A percentile compares a stretch with the other conserved stretches of the same genome.
Conservation (phyloP, 495 filamentous ascomycete genomes). For the Penicillium nucicola region DNA sequence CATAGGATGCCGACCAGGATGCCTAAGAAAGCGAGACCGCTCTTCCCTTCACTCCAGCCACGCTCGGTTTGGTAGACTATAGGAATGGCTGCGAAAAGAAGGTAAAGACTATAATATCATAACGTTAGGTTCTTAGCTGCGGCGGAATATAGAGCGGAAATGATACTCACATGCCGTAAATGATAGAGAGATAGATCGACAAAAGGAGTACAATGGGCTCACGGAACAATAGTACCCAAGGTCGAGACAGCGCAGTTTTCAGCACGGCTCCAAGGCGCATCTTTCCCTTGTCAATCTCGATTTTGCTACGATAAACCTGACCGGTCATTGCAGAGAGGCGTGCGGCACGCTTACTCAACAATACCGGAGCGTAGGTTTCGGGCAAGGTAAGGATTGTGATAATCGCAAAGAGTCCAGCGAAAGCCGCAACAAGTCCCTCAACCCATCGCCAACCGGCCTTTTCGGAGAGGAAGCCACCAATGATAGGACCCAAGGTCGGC, state of each 20-base stretch:
- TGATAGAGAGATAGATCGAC: slow-evolving; percentile 58
- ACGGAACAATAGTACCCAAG: slow-evolving; percentile 22
- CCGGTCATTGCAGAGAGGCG: slow-evolving; percentile 50
- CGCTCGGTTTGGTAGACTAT: slow-evolving; percentile 51
- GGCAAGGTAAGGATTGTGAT: slow-evolving; percentile 39
- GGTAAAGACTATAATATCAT: slow-evolving; percentile 48
- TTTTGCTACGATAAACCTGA: slow-evolving; percentile 44
- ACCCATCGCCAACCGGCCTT: slow-evolving; percentile 50
- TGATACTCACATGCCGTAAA: slow-evolving; percentile 40
- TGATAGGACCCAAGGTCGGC: slow-evolving; percentile 49
- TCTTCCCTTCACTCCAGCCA: slow-evolving; percentile 14
- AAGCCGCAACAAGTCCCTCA: slow-evolving; percentile 4
- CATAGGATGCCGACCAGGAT: slow-evolving; percentile 50
- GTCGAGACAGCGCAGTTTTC: slow-evolving; percentile 28
- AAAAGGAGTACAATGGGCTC: slow-evolving; percentile 50
- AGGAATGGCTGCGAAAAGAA: slow-evolving; percentile 64
- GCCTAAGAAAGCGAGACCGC: slow-evolving; percentile 5
- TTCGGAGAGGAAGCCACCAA: slow-evolving; percentile 48
- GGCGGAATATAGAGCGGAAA: too few species aligned
- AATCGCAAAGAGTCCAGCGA: slow-evolving; percentile 14
- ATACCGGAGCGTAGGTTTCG: slow-evolving; percentile 56
- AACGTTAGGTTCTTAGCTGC: too few species aligned
- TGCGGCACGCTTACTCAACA: slow-evolving; percentile 47
- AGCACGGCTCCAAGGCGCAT: slow-evolving; percentile 27
- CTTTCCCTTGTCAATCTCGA: slow-evolving; percentile 31